Conservation (phyloP, 495 filamentous ascomycete species). For the Penicillium macrosclerotiorum region DNA sequence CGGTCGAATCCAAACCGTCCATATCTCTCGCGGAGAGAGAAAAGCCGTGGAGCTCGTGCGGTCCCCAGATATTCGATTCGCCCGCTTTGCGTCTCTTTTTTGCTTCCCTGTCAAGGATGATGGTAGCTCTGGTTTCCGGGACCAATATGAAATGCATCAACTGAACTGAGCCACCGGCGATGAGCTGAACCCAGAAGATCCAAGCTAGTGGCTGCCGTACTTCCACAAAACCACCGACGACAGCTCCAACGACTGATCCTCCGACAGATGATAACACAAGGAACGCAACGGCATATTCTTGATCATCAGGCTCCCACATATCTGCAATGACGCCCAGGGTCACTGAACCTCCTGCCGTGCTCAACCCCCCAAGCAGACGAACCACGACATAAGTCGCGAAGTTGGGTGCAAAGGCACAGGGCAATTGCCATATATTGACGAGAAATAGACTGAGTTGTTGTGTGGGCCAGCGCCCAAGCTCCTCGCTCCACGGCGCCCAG, state of each 20-base stretch:
- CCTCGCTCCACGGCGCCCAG: slow-evolving; percentile 81
- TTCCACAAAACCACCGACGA: slow-evolving; percentile 77
- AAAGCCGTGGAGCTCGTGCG: slow-evolving; percentile 53
- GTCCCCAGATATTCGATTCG: slow-evolving; percentile 60
- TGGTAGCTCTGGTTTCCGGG: slow-evolving; percentile 65
- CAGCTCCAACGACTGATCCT: slow-evolving; percentile 72
- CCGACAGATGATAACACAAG: slow-evolving; percentile 74
- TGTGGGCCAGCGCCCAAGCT: slow-evolving; percentile 67
- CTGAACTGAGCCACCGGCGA: slow-evolving; percentile 70
- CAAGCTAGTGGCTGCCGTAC: slow-evolving; percentile 66
- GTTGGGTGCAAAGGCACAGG: slow-evolving; percentile 69
- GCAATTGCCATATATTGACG: slow-evolving; percentile 75
- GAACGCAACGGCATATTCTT: slow-evolving; percentile 65
- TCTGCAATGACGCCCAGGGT: slow-evolving; percentile 86
- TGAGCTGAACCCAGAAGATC: slow-evolving; percentile 80
- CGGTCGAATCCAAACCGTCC: slow-evolving; percentile 64
- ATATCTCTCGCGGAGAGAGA: slow-evolving; percentile 55
- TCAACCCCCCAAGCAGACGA: slow-evolving; percentile 67
- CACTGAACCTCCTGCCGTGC: slow-evolving; percentile 75
- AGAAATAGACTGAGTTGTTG: slow-evolving; percentile 66
- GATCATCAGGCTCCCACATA: slow-evolving; percentile 69
- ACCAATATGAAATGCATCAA: slow-evolving; percentile 69
- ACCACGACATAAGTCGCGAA: slow-evolving; percentile 63
- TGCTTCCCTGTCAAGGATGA: slow-evolving; percentile 65
- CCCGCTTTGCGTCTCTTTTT: slow-evolving; percentile 59